phyloP scores from a whole-genome alignment of 2,329 filamentous ascomycete genomes.

The Botryosphaeria dothidea region DNA sequence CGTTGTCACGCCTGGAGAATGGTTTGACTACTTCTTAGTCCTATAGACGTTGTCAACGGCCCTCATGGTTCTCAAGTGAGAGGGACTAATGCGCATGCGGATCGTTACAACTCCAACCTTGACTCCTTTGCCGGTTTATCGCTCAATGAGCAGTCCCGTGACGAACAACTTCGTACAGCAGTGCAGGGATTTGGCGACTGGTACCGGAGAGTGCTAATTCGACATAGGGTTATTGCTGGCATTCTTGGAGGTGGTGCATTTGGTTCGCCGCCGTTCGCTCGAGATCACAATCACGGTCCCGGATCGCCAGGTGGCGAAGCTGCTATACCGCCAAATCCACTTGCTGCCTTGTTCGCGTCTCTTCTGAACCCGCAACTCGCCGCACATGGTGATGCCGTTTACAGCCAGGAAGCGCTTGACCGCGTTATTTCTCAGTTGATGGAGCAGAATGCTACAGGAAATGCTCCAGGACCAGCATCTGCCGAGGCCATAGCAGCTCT shows the following conservation, averaged over 20 bases:
- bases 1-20: no score
- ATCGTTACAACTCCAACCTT: not conserved
- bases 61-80: not conserved
- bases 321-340: conserved; percentile 33
- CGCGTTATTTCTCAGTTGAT: conserved; percentile 84
- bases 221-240: conserved; percentile 9
- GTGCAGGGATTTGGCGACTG: not conserved
- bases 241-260: conserved; percentile 11
- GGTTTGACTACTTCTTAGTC: not conserved
- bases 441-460: conserved; percentile 75
- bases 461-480: conserved; percentile 79
- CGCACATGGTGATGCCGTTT: conserved; percentile 75
- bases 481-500: conserved; percentile 72
- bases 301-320: not conserved
- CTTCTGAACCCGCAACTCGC: conserved; percentile 32
- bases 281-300: not conserved
- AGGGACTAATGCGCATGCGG: not conserved
- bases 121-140: not conserved
- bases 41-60: not conserved
- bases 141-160: not conserved
- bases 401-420: conserved; percentile 87
- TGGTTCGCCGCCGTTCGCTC: not conserved
- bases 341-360: conserved; percentile 47
- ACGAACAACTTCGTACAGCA: not conserved
- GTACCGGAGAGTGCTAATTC: not conserved